Evolutionary conservation across 2,329 filamentous ascomycete genomes (phyloP).

Genomic region (Aspergillus amoenus): DNA sequence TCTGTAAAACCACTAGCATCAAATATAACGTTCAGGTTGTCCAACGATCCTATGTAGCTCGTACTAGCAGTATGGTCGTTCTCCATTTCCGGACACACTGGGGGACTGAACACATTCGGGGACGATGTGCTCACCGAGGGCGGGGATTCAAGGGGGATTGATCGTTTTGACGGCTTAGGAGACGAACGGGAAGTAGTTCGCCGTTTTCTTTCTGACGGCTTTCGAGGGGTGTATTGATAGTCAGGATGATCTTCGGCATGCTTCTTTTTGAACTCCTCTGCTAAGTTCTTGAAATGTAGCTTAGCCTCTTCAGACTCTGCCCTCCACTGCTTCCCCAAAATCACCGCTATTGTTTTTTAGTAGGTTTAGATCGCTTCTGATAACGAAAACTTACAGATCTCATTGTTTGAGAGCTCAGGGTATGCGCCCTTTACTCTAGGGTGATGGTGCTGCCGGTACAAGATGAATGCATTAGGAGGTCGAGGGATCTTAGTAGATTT

Average conservation of each 20-base stretch:
- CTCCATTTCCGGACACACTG: slow-evolving; percentile 3
- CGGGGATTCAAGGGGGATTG: slow-evolving; percentile 5
- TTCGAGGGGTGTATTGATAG: slow-evolving; percentile 49
- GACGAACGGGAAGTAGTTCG: slow-evolving; percentile 38
- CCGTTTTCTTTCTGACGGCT: slow-evolving; percentile 47
- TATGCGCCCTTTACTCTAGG: slow-evolving; percentile 36
- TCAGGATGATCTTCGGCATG: slow-evolving; percentile 43
- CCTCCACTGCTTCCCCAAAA: slow-evolving; percentile 46
- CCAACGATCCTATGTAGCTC: not conserved
- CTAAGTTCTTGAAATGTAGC: slow-evolving; percentile 37
- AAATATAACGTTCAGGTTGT: not conserved
- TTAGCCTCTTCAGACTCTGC: slow-evolving; percentile 37
- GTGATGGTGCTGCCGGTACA: slow-evolving; percentile 45
- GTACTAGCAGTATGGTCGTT: not conserved
- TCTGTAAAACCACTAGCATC: not conserved
- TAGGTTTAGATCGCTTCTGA: not conserved
- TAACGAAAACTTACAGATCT: slow-evolving; percentile 40
- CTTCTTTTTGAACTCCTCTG: slow-evolving; percentile 40
- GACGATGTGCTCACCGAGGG: not conserved
- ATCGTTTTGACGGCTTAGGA: slow-evolving; percentile 8
- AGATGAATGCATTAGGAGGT: slow-evolving; percentile 49
- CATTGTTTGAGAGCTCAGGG: slow-evolving; percentile 46
- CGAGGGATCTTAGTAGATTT: slow-evolving; percentile 41
- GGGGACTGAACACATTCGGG: slow-evolving; percentile 10
- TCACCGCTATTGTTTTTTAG: slow-evolving; percentile 32